A percentile compares a stretch with the other conserved stretches of the same genome.
phyloP scores from a whole-genome alignment of 2,329 filamentous ascomycete genomes.

The Macrophomina phaseolina region DNA sequence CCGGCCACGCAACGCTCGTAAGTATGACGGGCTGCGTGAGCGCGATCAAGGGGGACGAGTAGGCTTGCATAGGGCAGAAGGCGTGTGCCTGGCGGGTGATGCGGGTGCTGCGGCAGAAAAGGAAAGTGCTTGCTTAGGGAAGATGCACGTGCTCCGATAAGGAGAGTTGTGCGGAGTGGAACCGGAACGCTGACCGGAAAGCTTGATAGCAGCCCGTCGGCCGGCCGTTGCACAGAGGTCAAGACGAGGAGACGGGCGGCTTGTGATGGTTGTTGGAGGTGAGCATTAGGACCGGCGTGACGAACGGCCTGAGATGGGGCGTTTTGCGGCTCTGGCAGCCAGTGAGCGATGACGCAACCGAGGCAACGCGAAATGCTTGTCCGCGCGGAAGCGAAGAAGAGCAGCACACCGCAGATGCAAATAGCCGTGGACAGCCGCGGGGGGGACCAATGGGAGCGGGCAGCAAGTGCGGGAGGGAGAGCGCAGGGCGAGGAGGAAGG shows the following conservation, averaged over 20 bases:
- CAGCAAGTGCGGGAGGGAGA: not conserved
- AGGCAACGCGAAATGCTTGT: not conserved
- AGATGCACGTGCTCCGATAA: not conserved
- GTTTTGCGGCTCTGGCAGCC: not conserved
- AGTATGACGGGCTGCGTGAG: not conserved
- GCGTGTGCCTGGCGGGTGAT: constrained; percentile 5
- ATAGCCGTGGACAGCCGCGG: not conserved
- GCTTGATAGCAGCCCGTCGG: not conserved
- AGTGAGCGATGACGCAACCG: not conserved
- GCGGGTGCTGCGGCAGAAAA: constrained; percentile 1
- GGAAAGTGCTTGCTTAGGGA: constrained; percentile 11
- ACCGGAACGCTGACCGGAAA: not conserved
- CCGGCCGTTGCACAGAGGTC: no score
- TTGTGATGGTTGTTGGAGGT: not conserved
- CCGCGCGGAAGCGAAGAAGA: not conserved
- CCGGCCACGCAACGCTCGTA: not conserved
- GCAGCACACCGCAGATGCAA: not conserved
- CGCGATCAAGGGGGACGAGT: not conserved
- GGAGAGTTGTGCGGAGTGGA: not conserved
- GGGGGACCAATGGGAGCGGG: not conserved
- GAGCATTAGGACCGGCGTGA: not conserved
- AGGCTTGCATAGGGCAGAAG: constrained; percentile 15
- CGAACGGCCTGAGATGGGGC: not conserved
- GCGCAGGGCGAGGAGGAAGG: not conserved
- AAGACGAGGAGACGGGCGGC: not conserved